These are phyloP conservation scores for Sungouiozyma intestinalis DNA, from an alignment of 805 yeast species.

Conservation along the genomic window DNA sequence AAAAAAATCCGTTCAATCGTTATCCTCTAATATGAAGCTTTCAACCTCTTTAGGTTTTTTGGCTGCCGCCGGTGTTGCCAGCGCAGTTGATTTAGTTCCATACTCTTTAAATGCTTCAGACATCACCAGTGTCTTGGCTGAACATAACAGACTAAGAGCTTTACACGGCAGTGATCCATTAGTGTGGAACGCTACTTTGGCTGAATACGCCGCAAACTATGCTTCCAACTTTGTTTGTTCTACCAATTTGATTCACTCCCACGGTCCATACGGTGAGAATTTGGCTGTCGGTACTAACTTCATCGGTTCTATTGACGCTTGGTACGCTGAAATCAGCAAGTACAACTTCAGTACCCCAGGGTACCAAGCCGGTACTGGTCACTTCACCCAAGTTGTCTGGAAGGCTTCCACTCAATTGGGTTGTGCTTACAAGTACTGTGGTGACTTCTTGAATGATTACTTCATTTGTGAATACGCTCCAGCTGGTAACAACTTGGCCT, in stretches of 20 bases:
- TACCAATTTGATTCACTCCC: slow-evolving; percentile 53
- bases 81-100: neutral
- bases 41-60: neutral
- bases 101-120: neutral
- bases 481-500: slow-evolving; percentile 58
- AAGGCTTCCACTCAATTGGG: slow-evolving; percentile 49
- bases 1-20: neutral
- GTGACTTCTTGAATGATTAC: slow-evolving; percentile 44
- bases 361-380: slow-evolving; percentile 42
- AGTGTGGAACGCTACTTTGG: slow-evolving; percentile 39
- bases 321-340: slow-evolving; percentile 56
- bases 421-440: slow-evolving; percentile 59
- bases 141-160: slow-evolving; percentile 43
- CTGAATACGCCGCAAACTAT: slow-evolving; percentile 40
- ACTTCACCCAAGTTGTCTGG: slow-evolving; percentile 75
- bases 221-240: slow-evolving; percentile 43
- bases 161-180: slow-evolving; percentile 26
- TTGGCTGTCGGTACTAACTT: slow-evolving; percentile 52
- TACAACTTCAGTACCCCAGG: slow-evolving; percentile 45
- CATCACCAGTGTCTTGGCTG: slow-evolving; percentile 9
- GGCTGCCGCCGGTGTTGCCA: neutral
- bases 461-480: slow-evolving; percentile 67
- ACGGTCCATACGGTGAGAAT: slow-evolving; percentile 56
- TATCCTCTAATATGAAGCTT: neutral
- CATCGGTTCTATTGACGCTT: slow-evolving; percentile 45